Percentiles rank a stretch among this genome's conserved stretches.
These are phyloP conservation scores for Entamoeba histolytica DNA, from an alignment of 208 protist genomes.

Conservation along the genomic window DNA sequence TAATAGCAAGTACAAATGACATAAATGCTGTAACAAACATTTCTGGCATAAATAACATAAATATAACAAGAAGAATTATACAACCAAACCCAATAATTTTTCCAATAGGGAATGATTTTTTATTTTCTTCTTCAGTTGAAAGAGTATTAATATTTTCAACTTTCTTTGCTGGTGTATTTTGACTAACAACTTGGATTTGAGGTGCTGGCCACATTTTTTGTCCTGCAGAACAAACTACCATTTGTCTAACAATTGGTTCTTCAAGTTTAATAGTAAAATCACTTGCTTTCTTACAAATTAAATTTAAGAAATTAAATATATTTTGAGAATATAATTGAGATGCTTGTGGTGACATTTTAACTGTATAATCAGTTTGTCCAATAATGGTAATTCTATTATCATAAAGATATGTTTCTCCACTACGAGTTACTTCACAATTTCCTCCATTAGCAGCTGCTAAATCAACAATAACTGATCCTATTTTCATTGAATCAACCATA, in stretches of 20 bases:
- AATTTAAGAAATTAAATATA: conserved; percentile 46
- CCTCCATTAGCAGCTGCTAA: conserved; percentile 58
- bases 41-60: background rate
- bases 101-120: background rate
- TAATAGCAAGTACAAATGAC: conserved; percentile 41
- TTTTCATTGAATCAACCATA: conserved; percentile 56
- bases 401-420: conserved; percentile 34
- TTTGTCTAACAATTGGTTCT: conserved; percentile 32
- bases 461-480: conserved; percentile 62
- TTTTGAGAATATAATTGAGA: conserved; percentile 57
- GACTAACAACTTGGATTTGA: background rate
- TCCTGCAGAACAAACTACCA: background rate
- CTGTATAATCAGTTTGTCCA: conserved; percentile 58
- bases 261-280: conserved; percentile 13
- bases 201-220: conserved; percentile 14
- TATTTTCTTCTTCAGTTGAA: background rate
- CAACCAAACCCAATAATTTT: background rate
- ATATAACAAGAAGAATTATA: background rate
- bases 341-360: conserved; percentile 45
- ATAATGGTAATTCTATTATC: conserved; percentile 47
- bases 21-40: background rate
- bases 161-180: background rate
- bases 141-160: background rate
- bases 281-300: conserved; percentile 12
- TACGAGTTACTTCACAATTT: conserved; percentile 54